phyloP scores from a whole-genome alignment of 73 alveolate species.

The Stentor roeselii region DNA sequence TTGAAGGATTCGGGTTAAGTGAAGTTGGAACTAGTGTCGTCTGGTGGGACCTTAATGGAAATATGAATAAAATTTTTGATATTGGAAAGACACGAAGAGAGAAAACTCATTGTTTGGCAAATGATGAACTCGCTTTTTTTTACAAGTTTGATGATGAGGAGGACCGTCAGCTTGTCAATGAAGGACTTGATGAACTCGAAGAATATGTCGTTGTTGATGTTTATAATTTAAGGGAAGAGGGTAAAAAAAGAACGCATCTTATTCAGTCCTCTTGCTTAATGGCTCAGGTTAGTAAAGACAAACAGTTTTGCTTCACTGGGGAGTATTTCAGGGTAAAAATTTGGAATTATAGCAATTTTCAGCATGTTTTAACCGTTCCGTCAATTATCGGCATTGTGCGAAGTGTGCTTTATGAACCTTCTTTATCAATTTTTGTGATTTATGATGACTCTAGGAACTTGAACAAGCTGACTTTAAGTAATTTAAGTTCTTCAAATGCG shows the following conservation, averaged over 20 bases:
- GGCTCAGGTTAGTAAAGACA: neutral
- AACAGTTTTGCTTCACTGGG: neutral
- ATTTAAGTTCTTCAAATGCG: too few species aligned
- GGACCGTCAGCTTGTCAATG: neutral
- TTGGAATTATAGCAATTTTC: neutral
- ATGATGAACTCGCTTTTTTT: neutral
- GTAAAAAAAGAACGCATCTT: neutral
- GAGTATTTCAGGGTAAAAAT: neutral
- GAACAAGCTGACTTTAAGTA: too few species aligned
- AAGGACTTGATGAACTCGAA: neutral
- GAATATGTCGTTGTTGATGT: neutral
- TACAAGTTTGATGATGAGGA: too few species aligned
- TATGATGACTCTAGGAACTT: too few species aligned
- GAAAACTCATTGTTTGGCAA: neutral
- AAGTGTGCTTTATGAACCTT: neutral
- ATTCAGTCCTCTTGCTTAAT: neutral
- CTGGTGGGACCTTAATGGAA: neutral
- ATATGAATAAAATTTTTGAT: neutral
- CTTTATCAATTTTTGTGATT: too few species aligned
- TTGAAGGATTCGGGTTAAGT: neutral
- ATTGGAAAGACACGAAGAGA: too few species aligned
- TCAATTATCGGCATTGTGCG: neutral
- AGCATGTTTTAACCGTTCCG: neutral
- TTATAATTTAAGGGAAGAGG: neutral
- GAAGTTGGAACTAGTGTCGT: neutral